These are phyloP conservation scores for Neurospora discreta DNA, from an alignment of 495 filamentous ascomycete genomes.

Conservation along the genomic window DNA sequence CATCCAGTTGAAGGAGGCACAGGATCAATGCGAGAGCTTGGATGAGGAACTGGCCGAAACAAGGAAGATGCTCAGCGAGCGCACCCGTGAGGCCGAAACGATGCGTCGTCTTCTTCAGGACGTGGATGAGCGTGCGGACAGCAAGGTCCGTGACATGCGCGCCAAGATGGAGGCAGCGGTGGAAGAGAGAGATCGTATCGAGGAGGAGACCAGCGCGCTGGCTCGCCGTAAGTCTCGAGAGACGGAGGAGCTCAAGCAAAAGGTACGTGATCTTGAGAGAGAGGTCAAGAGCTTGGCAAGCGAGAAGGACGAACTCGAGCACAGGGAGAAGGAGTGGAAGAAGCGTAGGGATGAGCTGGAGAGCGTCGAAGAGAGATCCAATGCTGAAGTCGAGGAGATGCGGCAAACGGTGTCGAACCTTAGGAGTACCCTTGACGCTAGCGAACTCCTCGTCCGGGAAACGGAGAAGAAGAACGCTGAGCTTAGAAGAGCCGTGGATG, in stretches of 20 bases:
- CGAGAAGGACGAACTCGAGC: slow-evolving; percentile 55
- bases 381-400: slow-evolving; percentile 61
- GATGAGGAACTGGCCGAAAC: slow-evolving; percentile 89
- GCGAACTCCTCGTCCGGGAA: slow-evolving; percentile 71
- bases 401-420: slow-evolving; percentile 68
- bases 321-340: slow-evolving; percentile 57
- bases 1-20: slow-evolving; percentile 88
- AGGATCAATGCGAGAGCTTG: slow-evolving; percentile 69
- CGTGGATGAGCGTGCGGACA: slow-evolving; percentile 70
- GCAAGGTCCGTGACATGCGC: slow-evolving; percentile 75
- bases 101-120: slow-evolving; percentile 86
- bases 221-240: slow-evolving; percentile 68
- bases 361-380: slow-evolving; percentile 50
- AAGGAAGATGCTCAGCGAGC: slow-evolving; percentile 77
- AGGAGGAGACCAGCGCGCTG: slow-evolving; percentile 75
- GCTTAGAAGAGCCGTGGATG: slow-evolving; percentile 63
- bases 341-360: slow-evolving; percentile 65
- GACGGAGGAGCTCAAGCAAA: slow-evolving; percentile 72
- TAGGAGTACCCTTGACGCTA: slow-evolving; percentile 70
- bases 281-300: slow-evolving; percentile 58
- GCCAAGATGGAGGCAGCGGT: slow-evolving; percentile 77
- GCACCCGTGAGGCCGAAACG: slow-evolving; percentile 89
- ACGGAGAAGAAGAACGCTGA: slow-evolving; percentile 72
- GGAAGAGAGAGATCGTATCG: slow-evolving; percentile 84
- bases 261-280: slow-evolving; percentile 69